These are phyloP conservation scores for Calonectria honghensis DNA, from an alignment of 2,329 filamentous ascomycete genomes.

Conservation along the genomic window DNA sequence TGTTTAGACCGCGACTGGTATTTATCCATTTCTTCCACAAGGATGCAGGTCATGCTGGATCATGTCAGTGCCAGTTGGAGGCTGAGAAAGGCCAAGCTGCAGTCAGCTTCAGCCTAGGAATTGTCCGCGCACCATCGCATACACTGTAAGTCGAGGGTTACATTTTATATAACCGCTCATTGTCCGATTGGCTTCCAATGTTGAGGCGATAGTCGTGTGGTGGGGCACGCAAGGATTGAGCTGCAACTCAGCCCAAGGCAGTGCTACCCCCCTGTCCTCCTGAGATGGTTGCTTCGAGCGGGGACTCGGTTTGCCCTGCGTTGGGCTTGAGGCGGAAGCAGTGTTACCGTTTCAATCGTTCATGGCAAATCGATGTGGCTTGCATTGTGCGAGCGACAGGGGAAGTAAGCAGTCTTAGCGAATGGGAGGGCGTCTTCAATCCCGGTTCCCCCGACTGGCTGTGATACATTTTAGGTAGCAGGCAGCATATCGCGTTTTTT, in stretches of 20 bases:
- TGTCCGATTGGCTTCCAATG: background rate
- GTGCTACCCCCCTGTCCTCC: background rate
- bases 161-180: background rate
- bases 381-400: background rate
- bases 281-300: background rate
- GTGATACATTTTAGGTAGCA: background rate
- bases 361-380: background rate
- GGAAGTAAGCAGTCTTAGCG: background rate
- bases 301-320: background rate
- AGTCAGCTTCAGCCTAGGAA: background rate
- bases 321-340: background rate
- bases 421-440: background rate
- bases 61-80: background rate
- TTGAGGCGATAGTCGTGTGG: conserved; percentile 1
- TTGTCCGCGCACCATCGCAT: background rate
- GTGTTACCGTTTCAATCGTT: background rate
- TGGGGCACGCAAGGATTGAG: background rate
- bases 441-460: background rate
- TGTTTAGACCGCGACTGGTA: background rate
- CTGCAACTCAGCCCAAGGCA: background rate
- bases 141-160: background rate
- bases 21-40: background rate
- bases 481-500: background rate
- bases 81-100: background rate
- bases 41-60: background rate